Base-by-base conservation (phyloP, 2,329 filamentous ascomycete species). In the Orbilia quercus region DNA sequence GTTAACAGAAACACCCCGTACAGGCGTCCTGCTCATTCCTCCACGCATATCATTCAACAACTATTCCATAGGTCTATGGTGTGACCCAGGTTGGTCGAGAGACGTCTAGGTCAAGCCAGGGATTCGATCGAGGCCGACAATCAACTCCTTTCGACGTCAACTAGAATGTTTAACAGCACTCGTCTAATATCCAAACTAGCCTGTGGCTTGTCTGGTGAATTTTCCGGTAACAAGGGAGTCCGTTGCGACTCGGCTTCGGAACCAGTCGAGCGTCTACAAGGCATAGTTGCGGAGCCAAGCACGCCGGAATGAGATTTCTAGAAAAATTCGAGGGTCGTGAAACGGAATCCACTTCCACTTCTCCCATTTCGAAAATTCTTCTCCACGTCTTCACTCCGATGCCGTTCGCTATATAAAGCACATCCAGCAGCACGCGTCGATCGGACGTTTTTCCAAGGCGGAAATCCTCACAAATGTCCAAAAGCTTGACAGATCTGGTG, bases 401-500 rank as follows among this genome's bases (percentile, higher is more conserved):
- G 45, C 45, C 34, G 38, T 14, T 50, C 9, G 51, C 58, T 63
- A 51, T 63, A 65, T 59, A 59, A 59, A 60, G 53, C 18, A n/a
- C 34, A 53, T 60, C 36, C 47, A 55, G 48, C 62, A 65, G 55
- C 38, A 31, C 28, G 45, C 23, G 42, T 73, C 44, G 59, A 73
- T 65, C 67, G 54, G 51, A 73, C 45, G 54, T 60, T 73, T n/a
- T 73, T 60, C 51, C 50, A 47, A 51, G n/a, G 20, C 7, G 22
- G 16, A n/a, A 16, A 2, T n/a, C 16, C 31, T 7, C 2, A 9
- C 28, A 31, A 45, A 28, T n/a, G n/a, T n/a, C n/a, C n/a, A n/a
- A 73, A 73, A 65, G 67, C 67, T 73, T 73, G 59, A 47, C 36
- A 55, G 42, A 59, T 72, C 66, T 64, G 63, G 66, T 72, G 66